A percentile compares a stretch with the other conserved stretches of the same genome.
Conservation (phyloP, 345 rosid genomes). For the Camelina neglecta region DNA sequence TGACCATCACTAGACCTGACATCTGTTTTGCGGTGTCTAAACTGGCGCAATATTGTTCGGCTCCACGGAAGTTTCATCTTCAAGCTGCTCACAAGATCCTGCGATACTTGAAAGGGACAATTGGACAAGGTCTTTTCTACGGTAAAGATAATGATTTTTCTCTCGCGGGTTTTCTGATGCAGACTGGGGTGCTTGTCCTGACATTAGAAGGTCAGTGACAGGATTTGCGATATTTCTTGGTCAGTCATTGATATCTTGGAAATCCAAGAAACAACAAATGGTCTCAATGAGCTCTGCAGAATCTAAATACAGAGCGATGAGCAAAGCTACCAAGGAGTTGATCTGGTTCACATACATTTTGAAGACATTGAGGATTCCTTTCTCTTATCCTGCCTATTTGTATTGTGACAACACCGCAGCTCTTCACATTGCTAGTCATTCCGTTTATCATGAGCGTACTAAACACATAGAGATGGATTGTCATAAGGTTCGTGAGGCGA, state of each 20-base stretch:
- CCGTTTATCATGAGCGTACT: too few species aligned
- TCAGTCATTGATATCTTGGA: not conserved
- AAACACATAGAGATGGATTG: too few species aligned
- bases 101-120: not conserved
- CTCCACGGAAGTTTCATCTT: not conserved
- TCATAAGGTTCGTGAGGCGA: too few species aligned
- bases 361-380: too few species aligned
- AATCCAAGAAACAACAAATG: not conserved
- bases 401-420: too few species aligned
- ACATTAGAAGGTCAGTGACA: fast-evolving
- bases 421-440: too few species aligned
- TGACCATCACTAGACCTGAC: not conserved
- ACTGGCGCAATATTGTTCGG: not conserved
- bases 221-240: not conserved
- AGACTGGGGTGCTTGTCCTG: not conserved
- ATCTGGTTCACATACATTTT: too few species aligned
- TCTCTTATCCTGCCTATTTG: too few species aligned
- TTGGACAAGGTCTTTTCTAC: not conserved
- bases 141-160: not conserved
- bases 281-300: not conserved
- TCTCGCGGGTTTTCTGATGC: not conserved
- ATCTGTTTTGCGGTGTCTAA: not conserved
- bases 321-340: too few species aligned
- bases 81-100: not conserved
- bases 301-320: not conserved